These are phyloP conservation scores for Irpex sp. DNA, from an alignment of 1,284 basidiomycete genomes.

Conservation along the genomic window DNA sequence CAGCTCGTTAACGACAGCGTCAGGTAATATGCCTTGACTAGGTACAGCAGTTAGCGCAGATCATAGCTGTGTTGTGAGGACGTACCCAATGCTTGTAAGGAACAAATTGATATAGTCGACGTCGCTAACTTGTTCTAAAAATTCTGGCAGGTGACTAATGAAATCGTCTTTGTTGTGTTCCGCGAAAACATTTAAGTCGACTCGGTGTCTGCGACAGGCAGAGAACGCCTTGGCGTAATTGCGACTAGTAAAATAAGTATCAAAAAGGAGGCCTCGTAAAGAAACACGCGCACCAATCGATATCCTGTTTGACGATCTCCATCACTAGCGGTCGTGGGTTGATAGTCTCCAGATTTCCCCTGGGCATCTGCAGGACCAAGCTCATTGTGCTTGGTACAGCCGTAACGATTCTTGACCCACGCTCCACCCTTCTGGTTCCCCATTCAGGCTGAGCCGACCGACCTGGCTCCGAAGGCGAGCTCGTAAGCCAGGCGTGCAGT, in stretches of 20 bases:
- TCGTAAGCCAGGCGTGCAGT: slow-evolving; percentile 29
- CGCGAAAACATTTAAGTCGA: slow-evolving; percentile 88
- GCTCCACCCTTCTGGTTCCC: slow-evolving; percentile 79
- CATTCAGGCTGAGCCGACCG: slow-evolving; percentile 40
- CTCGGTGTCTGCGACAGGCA: slow-evolving; percentile 88
- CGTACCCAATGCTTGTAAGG: slow-evolving; percentile 80
- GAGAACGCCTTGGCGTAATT: slow-evolving; percentile 85
- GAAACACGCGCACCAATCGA: slow-evolving; percentile 56
- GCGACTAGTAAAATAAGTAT: slow-evolving; percentile 35
- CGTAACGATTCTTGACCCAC: slow-evolving; percentile 83
- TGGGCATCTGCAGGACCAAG: slow-evolving; percentile 94
- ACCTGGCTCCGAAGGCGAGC: slow-evolving; percentile 19
- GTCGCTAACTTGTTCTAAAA: slow-evolving; percentile 85
- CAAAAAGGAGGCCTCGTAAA: background rate
- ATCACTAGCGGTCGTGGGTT: slow-evolving; percentile 91
- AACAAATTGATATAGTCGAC: slow-evolving; percentile 95
- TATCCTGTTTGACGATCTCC: slow-evolving; percentile 72
- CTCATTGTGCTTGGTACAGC: slow-evolving; percentile 86
- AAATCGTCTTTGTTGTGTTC: slow-evolving; percentile 77
- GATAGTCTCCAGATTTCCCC: slow-evolving; percentile 96
- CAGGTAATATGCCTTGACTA: slow-evolving; percentile 55
- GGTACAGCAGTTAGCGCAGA: slow-evolving; percentile 5
- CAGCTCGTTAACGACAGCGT: slow-evolving; percentile 62
- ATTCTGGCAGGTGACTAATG: slow-evolving; percentile 55
- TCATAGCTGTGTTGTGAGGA: slow-evolving; percentile 8